Evolutionary conservation across 495 filamentous ascomycete species (phyloP).

Genomic region (Tuber melanosporum): DNA sequence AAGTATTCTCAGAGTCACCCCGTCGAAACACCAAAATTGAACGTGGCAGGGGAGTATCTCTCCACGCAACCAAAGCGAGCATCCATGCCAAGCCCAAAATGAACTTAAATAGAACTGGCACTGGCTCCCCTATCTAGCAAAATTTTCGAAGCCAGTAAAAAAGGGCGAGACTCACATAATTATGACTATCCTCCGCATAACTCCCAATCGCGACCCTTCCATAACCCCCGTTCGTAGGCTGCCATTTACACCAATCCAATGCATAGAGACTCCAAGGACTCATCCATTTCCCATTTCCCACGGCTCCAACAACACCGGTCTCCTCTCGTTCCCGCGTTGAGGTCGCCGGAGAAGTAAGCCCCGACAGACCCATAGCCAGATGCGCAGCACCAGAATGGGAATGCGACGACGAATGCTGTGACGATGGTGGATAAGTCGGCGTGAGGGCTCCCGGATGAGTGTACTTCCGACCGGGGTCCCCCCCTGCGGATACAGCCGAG

Average conservation of each 20-base stretch:
- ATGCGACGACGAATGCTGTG: constrained; percentile 31
- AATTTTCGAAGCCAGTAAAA: neutral
- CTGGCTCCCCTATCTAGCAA: neutral
- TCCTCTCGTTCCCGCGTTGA: constrained; percentile 35
- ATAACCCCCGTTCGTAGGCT: constrained; percentile 66
- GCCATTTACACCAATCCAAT: constrained; percentile 99
- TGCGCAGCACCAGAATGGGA: constrained; percentile 23
- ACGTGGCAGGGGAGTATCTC: constrained; percentile 24
- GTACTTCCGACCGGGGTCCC: constrained; percentile 25
- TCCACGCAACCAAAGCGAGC: neutral
- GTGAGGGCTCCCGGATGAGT: constrained; percentile 37
- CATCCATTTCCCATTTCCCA: constrained; percentile 73
- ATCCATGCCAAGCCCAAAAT: neutral
- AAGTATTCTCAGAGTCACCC: neutral
- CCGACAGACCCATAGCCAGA: constrained; percentile 35
- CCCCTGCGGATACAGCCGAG: constrained; percentile 5
- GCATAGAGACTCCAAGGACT: constrained; percentile 94
- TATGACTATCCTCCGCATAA: constrained; percentile 95
- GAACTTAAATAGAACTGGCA: neutral
- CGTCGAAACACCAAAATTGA: neutral
- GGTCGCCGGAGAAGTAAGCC: constrained; percentile 15
- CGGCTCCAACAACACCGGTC: constrained; percentile 29
- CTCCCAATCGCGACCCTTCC: constrained; percentile 93
- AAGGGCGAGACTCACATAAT: constrained; percentile 61
- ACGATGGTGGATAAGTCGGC: constrained; percentile 30